Conservation (phyloP, 78 protist genomes). For the Polysphondylium violaceum region DNA sequence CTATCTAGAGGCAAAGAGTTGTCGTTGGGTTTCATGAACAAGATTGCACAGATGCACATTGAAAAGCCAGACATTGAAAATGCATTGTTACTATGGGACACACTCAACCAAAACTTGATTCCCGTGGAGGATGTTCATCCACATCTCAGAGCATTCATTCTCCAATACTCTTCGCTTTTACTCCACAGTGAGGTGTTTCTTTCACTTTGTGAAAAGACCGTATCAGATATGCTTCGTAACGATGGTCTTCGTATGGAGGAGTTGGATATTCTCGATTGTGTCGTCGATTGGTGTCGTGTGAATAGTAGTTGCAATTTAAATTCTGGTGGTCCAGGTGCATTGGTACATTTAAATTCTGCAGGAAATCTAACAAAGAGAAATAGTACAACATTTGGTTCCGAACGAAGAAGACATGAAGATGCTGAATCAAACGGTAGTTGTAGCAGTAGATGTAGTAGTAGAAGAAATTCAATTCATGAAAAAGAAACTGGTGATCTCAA, state of each 20-base stretch:
- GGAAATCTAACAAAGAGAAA: conserved; percentile 13
- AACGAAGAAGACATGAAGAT: conserved; percentile 27
- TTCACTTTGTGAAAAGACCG: conserved; percentile 29
- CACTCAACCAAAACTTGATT: conserved; percentile 37
- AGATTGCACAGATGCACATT: conserved; percentile 30
- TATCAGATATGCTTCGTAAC: conserved; percentile 59
- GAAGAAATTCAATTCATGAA: conserved; percentile 52
- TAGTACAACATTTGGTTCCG: neutral
- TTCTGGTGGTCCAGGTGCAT: neutral
- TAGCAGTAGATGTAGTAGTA: conserved; percentile 70
- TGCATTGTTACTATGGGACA: conserved; percentile 59
- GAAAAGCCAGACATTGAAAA: conserved; percentile 54
- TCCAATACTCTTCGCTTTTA: conserved; percentile 44
- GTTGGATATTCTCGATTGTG: conserved; percentile 61
- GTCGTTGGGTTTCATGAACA: conserved; percentile 53
- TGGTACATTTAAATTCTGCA: neutral
- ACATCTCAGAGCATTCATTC: conserved; percentile 27
- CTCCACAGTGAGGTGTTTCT: conserved; percentile 39
- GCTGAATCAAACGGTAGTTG: conserved; percentile 59
- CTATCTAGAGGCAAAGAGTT: conserved; percentile 56
- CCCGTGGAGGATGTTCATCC: conserved; percentile 42
- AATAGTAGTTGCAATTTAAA: conserved; percentile 4
- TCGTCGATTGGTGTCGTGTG: conserved; percentile 49
- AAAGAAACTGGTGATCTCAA: conserved; percentile 51
- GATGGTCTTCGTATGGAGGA: conserved; percentile 78